A percentile compares a stretch with the other conserved stretches of the same genome.
phyloP scores from a whole-genome alignment of 2,329 filamentous ascomycete genomes.

The Claviceps quebecensis region DNA sequence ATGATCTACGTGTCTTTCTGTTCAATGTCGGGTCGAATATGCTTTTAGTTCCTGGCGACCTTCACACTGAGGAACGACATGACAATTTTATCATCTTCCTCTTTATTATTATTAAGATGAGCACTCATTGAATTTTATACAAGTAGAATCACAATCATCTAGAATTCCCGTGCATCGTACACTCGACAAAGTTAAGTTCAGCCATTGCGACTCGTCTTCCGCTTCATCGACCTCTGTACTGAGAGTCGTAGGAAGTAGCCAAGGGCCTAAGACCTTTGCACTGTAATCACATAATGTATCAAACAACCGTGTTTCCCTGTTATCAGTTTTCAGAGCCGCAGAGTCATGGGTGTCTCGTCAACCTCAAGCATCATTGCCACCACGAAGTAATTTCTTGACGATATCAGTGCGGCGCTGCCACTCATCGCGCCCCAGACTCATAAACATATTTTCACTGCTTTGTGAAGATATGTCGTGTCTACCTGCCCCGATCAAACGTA shows the following conservation, averaged over 20 bases:
- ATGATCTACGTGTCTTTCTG: too few relatives aligned
- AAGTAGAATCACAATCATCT: not conserved
- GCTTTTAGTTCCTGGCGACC: too few relatives aligned
- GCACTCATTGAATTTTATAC: not conserved
- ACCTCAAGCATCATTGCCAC: not conserved
- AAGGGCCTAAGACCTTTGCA: too few relatives aligned
- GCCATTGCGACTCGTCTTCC: too few relatives aligned
- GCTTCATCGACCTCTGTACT: too few relatives aligned
- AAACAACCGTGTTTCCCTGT: not conserved
- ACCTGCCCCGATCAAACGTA: conserved; percentile 20
- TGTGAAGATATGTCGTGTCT: conserved; percentile 15
- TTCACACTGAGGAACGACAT: too few relatives aligned
- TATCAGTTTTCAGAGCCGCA: not conserved
- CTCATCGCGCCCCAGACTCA: conserved; percentile 22
- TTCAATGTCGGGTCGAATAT: too few relatives aligned
- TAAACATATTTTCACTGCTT: conserved; percentile 17
- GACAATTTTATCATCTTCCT: not conserved
- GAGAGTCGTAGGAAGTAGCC: too few relatives aligned
- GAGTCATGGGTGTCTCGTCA: too few relatives aligned
- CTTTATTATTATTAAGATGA: not conserved
- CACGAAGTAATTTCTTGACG: conserved; percentile 9
- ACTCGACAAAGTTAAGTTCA: too few relatives aligned
- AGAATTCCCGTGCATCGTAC: too few relatives aligned
- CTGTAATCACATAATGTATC: too few relatives aligned
- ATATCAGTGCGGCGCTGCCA: conserved; percentile 16